Conservation (phyloP, 177 flowering plant species). For the Vitis hybrid region DNA sequence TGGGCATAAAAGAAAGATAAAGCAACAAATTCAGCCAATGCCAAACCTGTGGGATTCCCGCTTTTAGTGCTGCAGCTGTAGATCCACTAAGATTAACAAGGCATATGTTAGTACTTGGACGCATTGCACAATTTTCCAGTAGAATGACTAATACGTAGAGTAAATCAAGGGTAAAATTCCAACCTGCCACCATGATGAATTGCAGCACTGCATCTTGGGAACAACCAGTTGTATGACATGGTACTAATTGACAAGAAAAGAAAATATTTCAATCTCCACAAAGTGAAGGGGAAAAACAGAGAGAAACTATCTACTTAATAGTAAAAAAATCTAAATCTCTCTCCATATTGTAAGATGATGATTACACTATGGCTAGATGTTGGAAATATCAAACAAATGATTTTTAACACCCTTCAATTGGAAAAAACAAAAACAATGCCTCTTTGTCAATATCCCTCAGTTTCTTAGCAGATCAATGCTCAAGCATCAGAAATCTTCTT, state of each 20-base stretch:
- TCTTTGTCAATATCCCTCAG: too few relatives aligned
- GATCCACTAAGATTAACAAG: constrained; percentile 60
- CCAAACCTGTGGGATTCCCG: constrained; percentile 88
- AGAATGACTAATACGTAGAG: not conserved
- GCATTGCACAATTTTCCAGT: not conserved
- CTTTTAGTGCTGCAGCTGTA: constrained; percentile 83
- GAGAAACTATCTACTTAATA: not conserved
- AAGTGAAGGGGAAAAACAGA: not conserved
- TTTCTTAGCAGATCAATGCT: too few relatives aligned
- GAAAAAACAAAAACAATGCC: not conserved
- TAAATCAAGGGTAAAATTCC: constrained; percentile 9
- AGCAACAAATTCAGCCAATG: not conserved
- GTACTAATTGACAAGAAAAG: constrained; percentile 37
- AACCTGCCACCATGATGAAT: constrained; percentile 98
- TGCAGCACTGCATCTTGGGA: constrained; percentile 69
- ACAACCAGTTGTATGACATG: constrained; percentile 78
- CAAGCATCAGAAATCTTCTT: too few relatives aligned
- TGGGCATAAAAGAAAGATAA: not conserved
- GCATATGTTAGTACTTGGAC: not conserved
- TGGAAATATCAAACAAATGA: too few relatives aligned
- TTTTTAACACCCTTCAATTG: too few relatives aligned
- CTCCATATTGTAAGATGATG: too few relatives aligned
- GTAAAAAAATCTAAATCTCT: too few relatives aligned
- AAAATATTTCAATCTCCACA: constrained; percentile 13
- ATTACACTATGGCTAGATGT: too few relatives aligned